Conservation (phyloP, 805 yeast species). For the Barnettozyma californica region DNA sequence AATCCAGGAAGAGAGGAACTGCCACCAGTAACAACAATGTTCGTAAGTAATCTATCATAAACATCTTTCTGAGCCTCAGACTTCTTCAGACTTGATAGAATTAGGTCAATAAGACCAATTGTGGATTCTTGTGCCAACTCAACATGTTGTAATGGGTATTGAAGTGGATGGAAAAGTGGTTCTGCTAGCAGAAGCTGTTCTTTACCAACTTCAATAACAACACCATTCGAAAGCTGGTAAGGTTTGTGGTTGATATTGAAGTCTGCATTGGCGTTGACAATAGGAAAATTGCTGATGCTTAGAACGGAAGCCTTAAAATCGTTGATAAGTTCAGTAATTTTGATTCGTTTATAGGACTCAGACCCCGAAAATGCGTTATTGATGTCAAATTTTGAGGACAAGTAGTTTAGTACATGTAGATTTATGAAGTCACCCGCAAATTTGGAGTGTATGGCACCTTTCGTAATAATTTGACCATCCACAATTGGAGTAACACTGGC, state of each 20-base stretch:
- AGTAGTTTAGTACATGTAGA: constrained; percentile 50
- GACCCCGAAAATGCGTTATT: constrained; percentile 24
- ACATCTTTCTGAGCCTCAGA: constrained; percentile 37
- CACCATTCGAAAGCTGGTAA: constrained; percentile 58
- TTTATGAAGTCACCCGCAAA: constrained; percentile 85
- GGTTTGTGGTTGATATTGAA: constrained; percentile 33
- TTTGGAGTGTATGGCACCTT: constrained; percentile 60
- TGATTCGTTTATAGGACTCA: constrained; percentile 34
- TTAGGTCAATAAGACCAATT: constrained; percentile 31
- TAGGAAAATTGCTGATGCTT: constrained; percentile 34
- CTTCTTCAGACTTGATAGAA: constrained; percentile 37
- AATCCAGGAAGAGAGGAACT: constrained; percentile 65
- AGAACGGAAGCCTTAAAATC: constrained; percentile 44
- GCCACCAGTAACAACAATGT: constrained; percentile 74
- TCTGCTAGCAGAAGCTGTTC: constrained; percentile 57
- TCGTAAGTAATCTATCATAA: constrained; percentile 43
- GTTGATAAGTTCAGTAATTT: constrained; percentile 36
- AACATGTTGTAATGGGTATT: constrained; percentile 37
- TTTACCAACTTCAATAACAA: constrained; percentile 40
- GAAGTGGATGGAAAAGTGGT: constrained; percentile 63
- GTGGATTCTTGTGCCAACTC: constrained; percentile 16
- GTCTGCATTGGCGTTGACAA: constrained; percentile 29
- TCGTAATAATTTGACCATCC: constrained; percentile 66
- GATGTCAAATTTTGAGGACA: constrained; percentile 28
- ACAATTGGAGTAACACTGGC: constrained; percentile 71